Base-by-base conservation (phyloP, 257 asterid genomes). In the Scutellaria galericulata region DNA sequence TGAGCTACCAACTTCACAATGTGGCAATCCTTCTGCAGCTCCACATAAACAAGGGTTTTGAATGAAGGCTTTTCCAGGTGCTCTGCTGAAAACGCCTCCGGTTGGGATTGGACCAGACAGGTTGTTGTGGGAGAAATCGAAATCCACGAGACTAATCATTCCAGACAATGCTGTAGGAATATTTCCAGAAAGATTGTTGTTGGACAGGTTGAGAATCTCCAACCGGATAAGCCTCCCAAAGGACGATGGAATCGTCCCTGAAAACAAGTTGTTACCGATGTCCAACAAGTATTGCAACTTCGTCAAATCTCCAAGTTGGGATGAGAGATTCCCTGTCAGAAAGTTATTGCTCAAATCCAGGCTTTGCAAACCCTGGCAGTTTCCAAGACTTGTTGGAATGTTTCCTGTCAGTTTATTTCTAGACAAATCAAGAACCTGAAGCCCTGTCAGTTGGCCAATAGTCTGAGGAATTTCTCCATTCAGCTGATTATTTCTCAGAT, bases 41-140 rank as follows among this genome's bases (percentile, higher is more conserved):
- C 96, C 97, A 78, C 98, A 93, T 62, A 93, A 48, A 22, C 88
- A 92, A 5, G 76, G 8, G 63, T 93, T 93, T 22, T 75, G 94
- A 7, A 37, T 24, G 69, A 78, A 93, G 66, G 88, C 83, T 40
- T 72, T 27, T 44, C 80, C 82, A 5, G 90, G 58, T 42, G 89
- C 88, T 39, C 35, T 41, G 1, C 14, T 76, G 81, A 93, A 93
- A 63, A 62, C 42, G 68, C 59, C 75, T 35, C 74, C 78, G 0
- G 44, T 58, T 0, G 98, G 98, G 70, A 89, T 69, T 24, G 77
- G 87, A 65, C 94, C 94, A 1, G 94, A 86, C 67, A 93, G 78
- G 39, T 81, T 93, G 37, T 31, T 31, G 86, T 80, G 56, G 47
- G 96, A 89, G 81, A 93, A 81, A 67, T 87, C 90, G 6, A 93